Conservation (phyloP, 2,329 filamentous ascomycete genomes). For the Rugonectria rugulosa region DNA sequence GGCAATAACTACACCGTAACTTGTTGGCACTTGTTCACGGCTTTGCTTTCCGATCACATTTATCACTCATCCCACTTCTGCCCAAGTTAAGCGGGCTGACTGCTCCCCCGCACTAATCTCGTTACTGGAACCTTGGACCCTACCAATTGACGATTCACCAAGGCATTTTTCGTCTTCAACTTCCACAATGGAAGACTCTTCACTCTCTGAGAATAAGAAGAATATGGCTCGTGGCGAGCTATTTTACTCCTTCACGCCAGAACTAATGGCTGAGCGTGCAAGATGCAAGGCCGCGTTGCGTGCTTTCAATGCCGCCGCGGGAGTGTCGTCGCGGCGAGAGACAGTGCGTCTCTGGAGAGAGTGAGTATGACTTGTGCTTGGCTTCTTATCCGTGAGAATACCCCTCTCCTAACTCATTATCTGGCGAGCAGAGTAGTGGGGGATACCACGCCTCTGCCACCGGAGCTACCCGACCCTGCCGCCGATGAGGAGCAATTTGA, state of each 20-base stretch:
- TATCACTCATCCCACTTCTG: no score
- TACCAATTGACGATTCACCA: no score
- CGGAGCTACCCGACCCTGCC: slow-evolving; percentile 60
- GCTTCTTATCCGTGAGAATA: no score
- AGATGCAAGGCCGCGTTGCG: slow-evolving; percentile 68
- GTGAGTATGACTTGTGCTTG: no score
- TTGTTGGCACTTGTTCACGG: no score
- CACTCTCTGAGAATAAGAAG: background rate
- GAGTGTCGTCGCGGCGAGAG: slow-evolving; percentile 65
- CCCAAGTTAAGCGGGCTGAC: no score
- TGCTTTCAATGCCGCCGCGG: slow-evolving; percentile 68
- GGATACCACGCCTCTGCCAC: slow-evolving; percentile 65
- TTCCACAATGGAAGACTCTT: background rate
- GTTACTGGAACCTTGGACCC: no score
- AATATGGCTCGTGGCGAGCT: slow-evolving; percentile 74
- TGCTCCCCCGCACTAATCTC: no score
- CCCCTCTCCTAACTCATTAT: no score
- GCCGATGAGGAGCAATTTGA: slow-evolving; percentile 69
- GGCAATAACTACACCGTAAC: no score
- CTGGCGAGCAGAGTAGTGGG: background rate
- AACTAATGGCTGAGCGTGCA: slow-evolving; percentile 68
- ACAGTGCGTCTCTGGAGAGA: slow-evolving; percentile 74
- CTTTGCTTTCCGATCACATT: no score
- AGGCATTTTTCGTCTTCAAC: no score
- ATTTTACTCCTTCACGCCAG: slow-evolving; percentile 76